Percentiles rank a stretch among this genome's conserved stretches.
Evolutionary conservation across 129 eudicot species (phyloP).

Genomic region (Arctium minus): DNA sequence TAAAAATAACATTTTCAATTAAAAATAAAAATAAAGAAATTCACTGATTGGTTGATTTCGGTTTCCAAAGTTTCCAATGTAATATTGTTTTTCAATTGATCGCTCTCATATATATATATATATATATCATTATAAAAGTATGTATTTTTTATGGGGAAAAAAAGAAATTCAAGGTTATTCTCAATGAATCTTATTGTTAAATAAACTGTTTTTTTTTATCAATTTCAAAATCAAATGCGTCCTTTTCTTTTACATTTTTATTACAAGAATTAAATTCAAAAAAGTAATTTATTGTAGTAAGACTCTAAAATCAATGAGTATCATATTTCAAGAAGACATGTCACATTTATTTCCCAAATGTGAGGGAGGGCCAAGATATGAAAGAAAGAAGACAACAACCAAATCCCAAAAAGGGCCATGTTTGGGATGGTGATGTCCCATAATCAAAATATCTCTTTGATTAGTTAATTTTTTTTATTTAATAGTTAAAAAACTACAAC

Average conservation of each 20-base stretch:
- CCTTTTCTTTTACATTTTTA: not conserved
- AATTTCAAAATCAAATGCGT: not conserved
- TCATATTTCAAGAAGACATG: constrained; percentile 17
- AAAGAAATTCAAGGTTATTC: too few relatives aligned
- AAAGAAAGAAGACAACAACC: constrained; percentile 15
- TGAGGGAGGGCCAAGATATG: not conserved
- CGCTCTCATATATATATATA: too few relatives aligned
- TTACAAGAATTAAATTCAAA: not conserved
- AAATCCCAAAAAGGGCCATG: constrained; percentile 1
- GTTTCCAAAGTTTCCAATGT: too few relatives aligned
- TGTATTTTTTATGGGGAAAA: too few relatives aligned
- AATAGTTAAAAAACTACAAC: not conserved
- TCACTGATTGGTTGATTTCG: too few relatives aligned
- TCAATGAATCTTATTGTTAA: too few relatives aligned
- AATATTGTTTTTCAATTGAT: too few relatives aligned
- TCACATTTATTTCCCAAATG: constrained; percentile 26
- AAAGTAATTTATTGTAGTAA: not conserved
- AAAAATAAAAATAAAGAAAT: too few relatives aligned
- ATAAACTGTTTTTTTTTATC: not conserved
- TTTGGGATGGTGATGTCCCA: not conserved
- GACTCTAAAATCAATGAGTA: not conserved
- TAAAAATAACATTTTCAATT: too few relatives aligned
- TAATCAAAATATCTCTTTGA: not conserved
- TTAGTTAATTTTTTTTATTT: not conserved
- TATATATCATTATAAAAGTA: too few relatives aligned